phyloP scores from a whole-genome alignment of 2,329 filamentous ascomycete genomes.

The Aspergillus quadrilineatus region DNA sequence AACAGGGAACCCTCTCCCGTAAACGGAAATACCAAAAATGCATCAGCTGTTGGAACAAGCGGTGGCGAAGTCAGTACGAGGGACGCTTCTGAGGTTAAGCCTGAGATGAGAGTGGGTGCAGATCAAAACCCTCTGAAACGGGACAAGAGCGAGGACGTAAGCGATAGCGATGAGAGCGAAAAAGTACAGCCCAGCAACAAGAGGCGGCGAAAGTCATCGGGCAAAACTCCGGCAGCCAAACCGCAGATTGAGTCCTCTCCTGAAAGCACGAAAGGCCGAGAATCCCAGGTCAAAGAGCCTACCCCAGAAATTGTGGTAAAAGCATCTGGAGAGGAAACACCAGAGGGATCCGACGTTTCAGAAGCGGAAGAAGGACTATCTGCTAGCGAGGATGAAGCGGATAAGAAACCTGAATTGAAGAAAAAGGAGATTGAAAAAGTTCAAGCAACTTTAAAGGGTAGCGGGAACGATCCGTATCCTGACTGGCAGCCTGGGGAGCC shows the following conservation, averaged over 20 bases:
- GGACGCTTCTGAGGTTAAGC: slow-evolving; percentile 14
- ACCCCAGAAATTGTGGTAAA: slow-evolving; percentile 31
- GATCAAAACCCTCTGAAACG: slow-evolving; percentile 19
- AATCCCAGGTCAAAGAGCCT: slow-evolving; percentile 20
- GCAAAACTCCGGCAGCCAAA: slow-evolving; percentile 33
- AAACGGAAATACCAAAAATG: background rate
- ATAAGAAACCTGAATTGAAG: slow-evolving; percentile 68
- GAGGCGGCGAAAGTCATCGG: slow-evolving; percentile 39
- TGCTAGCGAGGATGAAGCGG: slow-evolving; percentile 55
- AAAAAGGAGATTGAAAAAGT: slow-evolving; percentile 77
- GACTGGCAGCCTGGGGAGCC: slow-evolving; percentile 89
- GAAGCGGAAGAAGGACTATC: slow-evolving; percentile 39
- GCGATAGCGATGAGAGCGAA: slow-evolving; percentile 37
- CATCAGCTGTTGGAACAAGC: slow-evolving; percentile 14
- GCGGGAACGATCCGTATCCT: slow-evolving; percentile 77
- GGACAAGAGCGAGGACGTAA: slow-evolving; percentile 33
- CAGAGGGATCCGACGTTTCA: slow-evolving; percentile 23
- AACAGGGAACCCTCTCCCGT: slow-evolving; percentile 24
- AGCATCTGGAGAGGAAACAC: slow-evolving; percentile 49
- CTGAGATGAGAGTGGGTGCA: slow-evolving; percentile 2
- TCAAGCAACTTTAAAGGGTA: slow-evolving; percentile 70
- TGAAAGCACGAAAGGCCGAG: slow-evolving; percentile 20
- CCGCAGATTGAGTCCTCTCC: slow-evolving; percentile 21
- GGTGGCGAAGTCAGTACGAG: slow-evolving; percentile 15
- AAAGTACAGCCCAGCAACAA: slow-evolving; percentile 60